Conservation (phyloP, 2,329 filamentous ascomycete genomes). For the Apiospora saccharicola region DNA sequence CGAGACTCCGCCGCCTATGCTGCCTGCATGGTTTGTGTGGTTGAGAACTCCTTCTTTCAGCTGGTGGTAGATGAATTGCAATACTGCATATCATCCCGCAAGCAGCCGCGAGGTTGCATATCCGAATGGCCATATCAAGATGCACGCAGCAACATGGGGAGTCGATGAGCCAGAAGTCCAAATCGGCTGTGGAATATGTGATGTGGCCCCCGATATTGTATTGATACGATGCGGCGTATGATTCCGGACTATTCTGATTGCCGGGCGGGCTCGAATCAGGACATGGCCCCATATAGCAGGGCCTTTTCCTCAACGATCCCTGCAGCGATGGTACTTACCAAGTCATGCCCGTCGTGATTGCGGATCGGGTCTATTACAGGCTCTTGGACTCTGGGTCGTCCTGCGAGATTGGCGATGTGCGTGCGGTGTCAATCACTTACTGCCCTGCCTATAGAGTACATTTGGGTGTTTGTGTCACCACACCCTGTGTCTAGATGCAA, state of each 20-base stretch:
- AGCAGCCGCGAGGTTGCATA: slow-evolving; percentile 14
- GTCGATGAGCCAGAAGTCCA: neutral
- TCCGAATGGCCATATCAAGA: neutral
- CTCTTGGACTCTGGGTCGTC: neutral
- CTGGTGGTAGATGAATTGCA: neutral
- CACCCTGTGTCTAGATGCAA: slow-evolving; percentile 25
- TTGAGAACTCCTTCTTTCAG: neutral
- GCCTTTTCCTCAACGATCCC: neutral
- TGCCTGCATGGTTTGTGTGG: neutral
- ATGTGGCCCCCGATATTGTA: neutral
- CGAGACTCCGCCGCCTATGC: neutral
- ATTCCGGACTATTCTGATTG: neutral
- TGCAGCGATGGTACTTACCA: neutral
- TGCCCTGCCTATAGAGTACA: neutral
- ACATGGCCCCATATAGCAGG: neutral
- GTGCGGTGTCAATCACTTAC: slow-evolving; percentile 34
- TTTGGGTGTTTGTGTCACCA: slow-evolving; percentile 32
- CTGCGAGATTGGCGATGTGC: slow-evolving; percentile 49
- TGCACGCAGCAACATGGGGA: neutral
- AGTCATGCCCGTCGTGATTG: neutral
- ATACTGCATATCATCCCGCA: slow-evolving; percentile 9
- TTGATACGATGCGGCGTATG: neutral
- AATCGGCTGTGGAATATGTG: neutral
- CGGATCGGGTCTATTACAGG: neutral
- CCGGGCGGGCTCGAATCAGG: neutral